Conservation (phyloP, 1,139 yeast species). For the Kodamaea arcana region DNA sequence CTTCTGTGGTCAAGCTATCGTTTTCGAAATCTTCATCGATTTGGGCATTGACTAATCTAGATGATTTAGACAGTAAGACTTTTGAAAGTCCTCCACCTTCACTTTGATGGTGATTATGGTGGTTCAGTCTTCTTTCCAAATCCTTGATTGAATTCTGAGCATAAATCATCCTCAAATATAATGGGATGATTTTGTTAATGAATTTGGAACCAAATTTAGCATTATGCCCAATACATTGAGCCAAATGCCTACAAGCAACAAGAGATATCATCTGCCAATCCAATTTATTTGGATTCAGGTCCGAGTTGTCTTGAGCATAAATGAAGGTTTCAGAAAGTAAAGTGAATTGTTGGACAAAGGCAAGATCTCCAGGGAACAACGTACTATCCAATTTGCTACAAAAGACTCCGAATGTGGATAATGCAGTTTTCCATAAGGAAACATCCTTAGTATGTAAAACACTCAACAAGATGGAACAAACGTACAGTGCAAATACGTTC, state of each 20-base stretch:
- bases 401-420: slow-evolving; percentile 52
- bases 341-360: slow-evolving; percentile 51
- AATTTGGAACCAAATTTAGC: slow-evolving; percentile 35
- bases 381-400: slow-evolving; percentile 65
- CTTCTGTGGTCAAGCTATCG: slow-evolving; percentile 22
- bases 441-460: slow-evolving; percentile 52
- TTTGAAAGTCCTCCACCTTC: slow-evolving; percentile 17
- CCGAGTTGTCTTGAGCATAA: slow-evolving; percentile 15
- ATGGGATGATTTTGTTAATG: slow-evolving; percentile 38
- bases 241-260: slow-evolving; percentile 40
- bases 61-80: slow-evolving; percentile 24
- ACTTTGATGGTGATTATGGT: slow-evolving; percentile 1
- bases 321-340: slow-evolving; percentile 37
- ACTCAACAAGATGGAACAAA: slow-evolving; percentile 44
- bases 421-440: slow-evolving; percentile 49
- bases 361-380: slow-evolving; percentile 67
- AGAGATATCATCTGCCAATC: slow-evolving; percentile 51
- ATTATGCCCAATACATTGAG: slow-evolving; percentile 41
- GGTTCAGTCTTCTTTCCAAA: slow-evolving; percentile 20
- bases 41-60: slow-evolving; percentile 13
- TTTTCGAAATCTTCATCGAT: slow-evolving; percentile 30
- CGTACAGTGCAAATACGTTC: slow-evolving; percentile 71
- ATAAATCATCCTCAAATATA: slow-evolving; percentile 32
- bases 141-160: slow-evolving; percentile 12
- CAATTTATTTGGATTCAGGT: slow-evolving; percentile 30